These are phyloP conservation scores for Sporisorium reilianum DNA, from an alignment of 1,284 basidiomycete species.

Conservation along the genomic window DNA sequence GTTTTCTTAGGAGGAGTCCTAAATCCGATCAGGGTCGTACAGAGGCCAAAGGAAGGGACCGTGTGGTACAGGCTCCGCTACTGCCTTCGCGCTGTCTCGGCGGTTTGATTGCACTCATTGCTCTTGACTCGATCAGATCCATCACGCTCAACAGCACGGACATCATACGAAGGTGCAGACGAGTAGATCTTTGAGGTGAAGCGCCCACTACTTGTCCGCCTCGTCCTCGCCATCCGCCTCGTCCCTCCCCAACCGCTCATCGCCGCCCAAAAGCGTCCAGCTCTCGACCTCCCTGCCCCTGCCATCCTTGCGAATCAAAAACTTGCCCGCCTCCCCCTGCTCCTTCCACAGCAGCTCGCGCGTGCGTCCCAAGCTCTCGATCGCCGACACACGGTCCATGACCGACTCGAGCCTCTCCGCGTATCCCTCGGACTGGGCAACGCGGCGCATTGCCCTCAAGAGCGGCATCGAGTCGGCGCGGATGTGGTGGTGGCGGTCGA, in stretches of 20 bases:
- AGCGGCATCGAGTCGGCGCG: constrained; percentile 64
- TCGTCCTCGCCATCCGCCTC: constrained; percentile 29
- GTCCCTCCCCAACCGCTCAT: constrained; percentile 61
- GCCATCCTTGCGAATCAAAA: constrained; percentile 58
- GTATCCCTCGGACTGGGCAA: constrained; percentile 58
- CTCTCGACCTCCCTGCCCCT: constrained; percentile 59
- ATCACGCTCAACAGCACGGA: background rate
- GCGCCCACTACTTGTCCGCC: constrained; percentile 8
- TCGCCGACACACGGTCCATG: constrained; percentile 64
- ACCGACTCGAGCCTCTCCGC: constrained; percentile 59
- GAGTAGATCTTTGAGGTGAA: background rate
- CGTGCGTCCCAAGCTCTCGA: constrained; percentile 58
- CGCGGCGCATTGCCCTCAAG: constrained; percentile 56
- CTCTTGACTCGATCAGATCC: background rate
- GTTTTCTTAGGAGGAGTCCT: background rate
- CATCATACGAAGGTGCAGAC: background rate
- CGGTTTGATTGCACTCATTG: background rate
- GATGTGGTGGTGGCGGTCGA: constrained; percentile 62
- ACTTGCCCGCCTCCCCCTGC: constrained; percentile 59
- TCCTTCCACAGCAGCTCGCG: constrained; percentile 64
- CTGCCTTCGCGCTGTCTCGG: constrained; percentile 3
- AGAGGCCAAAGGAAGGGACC: background rate
- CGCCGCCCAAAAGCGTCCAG: constrained; percentile 62
- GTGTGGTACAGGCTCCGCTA: no score
- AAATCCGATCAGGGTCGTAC: constrained; percentile 1